A percentile compares a stretch with the other conserved stretches of the same genome.
Conservation (phyloP, 1,284 basidiomycete species). For the Volvariella surrecta region DNA sequence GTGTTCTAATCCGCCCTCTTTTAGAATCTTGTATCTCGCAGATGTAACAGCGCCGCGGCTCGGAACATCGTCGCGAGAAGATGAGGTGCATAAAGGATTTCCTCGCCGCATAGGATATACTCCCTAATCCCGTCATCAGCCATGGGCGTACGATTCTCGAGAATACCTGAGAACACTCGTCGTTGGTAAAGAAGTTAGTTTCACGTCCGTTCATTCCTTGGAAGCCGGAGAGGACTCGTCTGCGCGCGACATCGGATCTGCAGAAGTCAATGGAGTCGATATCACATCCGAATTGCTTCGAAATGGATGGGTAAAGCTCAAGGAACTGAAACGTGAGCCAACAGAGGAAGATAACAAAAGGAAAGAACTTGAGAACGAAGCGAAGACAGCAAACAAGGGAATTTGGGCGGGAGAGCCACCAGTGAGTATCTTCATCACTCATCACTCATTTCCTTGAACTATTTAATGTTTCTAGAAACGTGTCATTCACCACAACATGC, state of each 20-base stretch:
- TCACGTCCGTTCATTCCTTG: conserved; percentile 69
- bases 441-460: conserved; percentile 1
- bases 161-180: conserved; percentile 82
- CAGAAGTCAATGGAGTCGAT: conserved; percentile 64
- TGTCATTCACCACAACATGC: conserved; percentile 82
- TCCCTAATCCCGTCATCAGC: conserved; percentile 31
- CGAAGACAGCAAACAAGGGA: conserved; percentile 71
- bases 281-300: conserved; percentile 74
- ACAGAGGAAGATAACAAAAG: conserved; percentile 74
- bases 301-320: conserved; percentile 88
- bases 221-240: conserved; percentile 42
- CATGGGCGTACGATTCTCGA: conserved; percentile 88
- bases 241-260: conserved; percentile 69
- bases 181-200: conserved; percentile 86
- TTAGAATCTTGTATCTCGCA: conserved; percentile 80
- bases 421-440: conserved; percentile 8
- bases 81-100: conserved; percentile 54
- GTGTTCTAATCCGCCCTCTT: conserved; percentile 9
- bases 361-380: conserved; percentile 72
- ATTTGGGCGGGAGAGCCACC: conserved; percentile 63
- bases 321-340: conserved; percentile 74
- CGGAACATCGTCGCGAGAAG: conserved; percentile 74
- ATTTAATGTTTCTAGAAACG: conserved; percentile 43
- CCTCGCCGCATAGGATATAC: background rate
- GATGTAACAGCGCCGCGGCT: conserved; percentile 77